A percentile compares a stretch with the other conserved stretches of the same genome.
phyloP scores from a whole-genome alignment of 129 eudicot genomes.

The Artemisia argyi region DNA sequence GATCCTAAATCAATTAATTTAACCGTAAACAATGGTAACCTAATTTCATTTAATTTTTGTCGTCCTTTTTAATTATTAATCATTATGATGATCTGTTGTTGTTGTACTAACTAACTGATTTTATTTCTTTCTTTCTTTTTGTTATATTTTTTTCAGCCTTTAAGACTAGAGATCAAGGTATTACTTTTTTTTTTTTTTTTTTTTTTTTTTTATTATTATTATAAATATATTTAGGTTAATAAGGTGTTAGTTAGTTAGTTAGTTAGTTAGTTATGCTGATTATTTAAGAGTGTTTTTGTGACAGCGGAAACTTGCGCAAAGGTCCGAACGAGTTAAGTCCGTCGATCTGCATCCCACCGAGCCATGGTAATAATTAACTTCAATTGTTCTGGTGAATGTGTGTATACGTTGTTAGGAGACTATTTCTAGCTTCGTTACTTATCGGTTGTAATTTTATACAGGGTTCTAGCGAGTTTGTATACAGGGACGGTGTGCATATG shows the following conservation, averaged over 20 bases:
- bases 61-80: too few relatives aligned
- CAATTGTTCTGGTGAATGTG: too few relatives aligned
- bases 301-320: constrained; percentile 85
- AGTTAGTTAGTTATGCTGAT: not conserved
- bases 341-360: constrained; percentile 93
- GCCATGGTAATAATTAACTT: constrained; percentile 97
- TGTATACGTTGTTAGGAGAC: too few relatives aligned
- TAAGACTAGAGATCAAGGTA: constrained; percentile 94
- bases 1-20: too few relatives aligned
- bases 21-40: too few relatives aligned
- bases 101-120: too few relatives aligned
- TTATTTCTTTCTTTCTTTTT: too few relatives aligned
- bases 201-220: not conserved
- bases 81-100: too few relatives aligned
- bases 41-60: too few relatives aligned
- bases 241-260: too few relatives aligned
- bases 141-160: constrained; percentile 53
- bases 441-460: constrained; percentile 30
- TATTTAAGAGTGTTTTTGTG: constrained; percentile 28
- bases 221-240: constrained; percentile 7
- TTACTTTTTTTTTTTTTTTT: constrained; percentile 17
- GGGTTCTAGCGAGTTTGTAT: constrained; percentile 87
- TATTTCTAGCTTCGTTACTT: too few relatives aligned
- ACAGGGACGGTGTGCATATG: constrained; percentile 86
- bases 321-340: constrained; percentile 88